Evolutionary conservation across 805 yeast species (phyloP).

Genomic region (Saccharomyces kudriavzevii): DNA sequence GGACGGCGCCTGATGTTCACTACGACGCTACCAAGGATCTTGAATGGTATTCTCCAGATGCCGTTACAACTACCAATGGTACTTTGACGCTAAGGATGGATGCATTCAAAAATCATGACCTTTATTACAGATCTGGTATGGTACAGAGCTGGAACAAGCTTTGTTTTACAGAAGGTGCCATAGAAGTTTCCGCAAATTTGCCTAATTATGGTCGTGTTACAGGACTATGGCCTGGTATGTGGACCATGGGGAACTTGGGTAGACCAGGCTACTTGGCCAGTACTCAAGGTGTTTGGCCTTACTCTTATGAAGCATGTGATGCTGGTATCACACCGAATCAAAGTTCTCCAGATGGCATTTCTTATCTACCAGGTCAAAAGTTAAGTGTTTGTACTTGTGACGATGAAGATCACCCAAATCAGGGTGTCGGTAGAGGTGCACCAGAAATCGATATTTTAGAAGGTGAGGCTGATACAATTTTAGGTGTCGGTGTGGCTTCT

Average conservation of each 20-base stretch:
- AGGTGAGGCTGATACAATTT: slow-evolving; percentile 59
- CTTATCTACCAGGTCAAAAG: slow-evolving; percentile 78
- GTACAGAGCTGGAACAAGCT: slow-evolving; percentile 85
- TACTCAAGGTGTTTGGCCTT: slow-evolving; percentile 94
- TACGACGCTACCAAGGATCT: slow-evolving; percentile 83
- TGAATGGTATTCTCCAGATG: slow-evolving; percentile 96
- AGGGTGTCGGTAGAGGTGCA: slow-evolving; percentile 85
- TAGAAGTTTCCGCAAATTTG: slow-evolving; percentile 68
- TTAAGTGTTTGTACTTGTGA: slow-evolving; percentile 71
- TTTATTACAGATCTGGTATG: slow-evolving; percentile 86
- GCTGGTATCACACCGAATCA: slow-evolving; percentile 94
- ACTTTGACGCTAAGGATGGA: slow-evolving; percentile 63
- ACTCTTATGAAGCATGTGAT: slow-evolving; percentile 78
- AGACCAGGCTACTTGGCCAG: slow-evolving; percentile 85
- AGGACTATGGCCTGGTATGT: slow-evolving; percentile 94
- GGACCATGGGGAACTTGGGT: slow-evolving; percentile 91
- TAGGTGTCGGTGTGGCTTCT: slow-evolving; percentile 66
- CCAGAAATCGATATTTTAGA: slow-evolving; percentile 92
- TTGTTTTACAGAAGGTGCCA: slow-evolving; percentile 76
- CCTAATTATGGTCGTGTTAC: slow-evolving; percentile 72
- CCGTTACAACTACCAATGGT: slow-evolving; percentile 69
- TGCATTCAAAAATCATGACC: slow-evolving; percentile 69
- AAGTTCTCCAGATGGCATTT: slow-evolving; percentile 81
- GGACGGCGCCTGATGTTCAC: slow-evolving; percentile 75
- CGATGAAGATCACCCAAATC: slow-evolving; percentile 81